phyloP scores from a whole-genome alignment of 192 early-diverging fungal species.

The Gonapodya prolifera region DNA sequence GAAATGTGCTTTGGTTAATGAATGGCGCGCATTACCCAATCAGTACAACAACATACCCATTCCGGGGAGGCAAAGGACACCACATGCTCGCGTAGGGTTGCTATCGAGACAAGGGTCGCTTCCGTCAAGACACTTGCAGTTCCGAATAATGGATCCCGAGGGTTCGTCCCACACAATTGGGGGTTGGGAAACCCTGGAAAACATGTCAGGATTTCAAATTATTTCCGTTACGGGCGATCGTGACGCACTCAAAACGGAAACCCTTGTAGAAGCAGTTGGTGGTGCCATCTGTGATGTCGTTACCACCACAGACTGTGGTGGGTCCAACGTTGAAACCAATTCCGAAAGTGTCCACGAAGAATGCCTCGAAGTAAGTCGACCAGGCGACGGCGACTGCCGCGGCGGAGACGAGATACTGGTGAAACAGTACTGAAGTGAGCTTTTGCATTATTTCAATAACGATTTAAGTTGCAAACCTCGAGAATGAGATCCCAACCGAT shows the following conservation, averaged over 20 bases:
- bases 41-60: neutral
- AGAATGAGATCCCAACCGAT: slow-evolving; percentile 84
- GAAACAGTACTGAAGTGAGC: neutral
- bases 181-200: slow-evolving; percentile 24
- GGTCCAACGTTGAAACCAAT: neutral
- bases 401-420: slow-evolving; percentile 61
- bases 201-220: neutral
- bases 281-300: neutral
- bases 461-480: slow-evolving; percentile 24
- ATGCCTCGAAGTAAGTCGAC: slow-evolving; percentile 64
- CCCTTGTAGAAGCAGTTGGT: neutral
- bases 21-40: no score
- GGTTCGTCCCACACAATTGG: slow-evolving; percentile 56
- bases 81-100: neutral
- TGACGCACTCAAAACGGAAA: neutral
- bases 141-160: slow-evolving; percentile 10
- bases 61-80: neutral
- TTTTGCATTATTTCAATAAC: no score
- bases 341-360: slow-evolving; percentile 50
- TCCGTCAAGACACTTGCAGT: neutral
- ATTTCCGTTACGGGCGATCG: neutral
- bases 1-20: no score
- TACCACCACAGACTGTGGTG: neutral
- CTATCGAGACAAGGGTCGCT: neutral
- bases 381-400: slow-evolving; percentile 73